A percentile compares a stretch with the other conserved stretches of the same genome.
These are phyloP conservation scores for Trichoderma virens DNA, from an alignment of 495 filamentous ascomycete species.

Conservation along the genomic window DNA sequence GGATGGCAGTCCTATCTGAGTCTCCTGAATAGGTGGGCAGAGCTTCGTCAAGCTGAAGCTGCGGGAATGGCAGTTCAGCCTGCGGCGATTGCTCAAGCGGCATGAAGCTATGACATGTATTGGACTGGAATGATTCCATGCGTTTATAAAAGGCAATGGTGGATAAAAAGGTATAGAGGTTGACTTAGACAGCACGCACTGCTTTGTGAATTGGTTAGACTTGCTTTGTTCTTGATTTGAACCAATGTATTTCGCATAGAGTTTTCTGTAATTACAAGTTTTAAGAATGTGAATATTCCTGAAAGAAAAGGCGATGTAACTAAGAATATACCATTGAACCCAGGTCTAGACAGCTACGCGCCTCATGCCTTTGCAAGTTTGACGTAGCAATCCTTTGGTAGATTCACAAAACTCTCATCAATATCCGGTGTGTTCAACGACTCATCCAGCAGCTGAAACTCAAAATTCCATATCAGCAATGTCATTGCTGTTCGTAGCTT, in stretches of 20 bases:
- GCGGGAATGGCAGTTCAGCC: neutral
- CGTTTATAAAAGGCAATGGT: neutral
- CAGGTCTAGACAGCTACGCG: neutral
- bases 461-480: conserved; percentile 31
- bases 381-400: conserved; percentile 15
- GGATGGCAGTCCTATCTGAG: conserved; percentile 90
- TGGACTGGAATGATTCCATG: neutral
- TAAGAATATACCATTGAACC: neutral
- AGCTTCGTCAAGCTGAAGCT: conserved; percentile 20
- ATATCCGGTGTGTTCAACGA: conserved; percentile 11
- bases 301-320: too few relatives aligned
- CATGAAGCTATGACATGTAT: neutral
- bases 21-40: conserved; percentile 70
- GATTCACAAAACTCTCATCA: conserved; percentile 9
- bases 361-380: neutral
- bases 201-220: neutral
- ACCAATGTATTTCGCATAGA: too few relatives aligned
- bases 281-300: too few relatives aligned
- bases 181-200: neutral
- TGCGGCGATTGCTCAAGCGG: neutral
- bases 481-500: conserved; percentile 25
- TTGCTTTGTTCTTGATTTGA: neutral
- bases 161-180: neutral
- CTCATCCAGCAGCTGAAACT: conserved; percentile 18
- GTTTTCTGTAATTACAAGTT: too few relatives aligned